phyloP scores from a whole-genome alignment of 257 asterid genomes.

The Forsythia suspensa region DNA sequence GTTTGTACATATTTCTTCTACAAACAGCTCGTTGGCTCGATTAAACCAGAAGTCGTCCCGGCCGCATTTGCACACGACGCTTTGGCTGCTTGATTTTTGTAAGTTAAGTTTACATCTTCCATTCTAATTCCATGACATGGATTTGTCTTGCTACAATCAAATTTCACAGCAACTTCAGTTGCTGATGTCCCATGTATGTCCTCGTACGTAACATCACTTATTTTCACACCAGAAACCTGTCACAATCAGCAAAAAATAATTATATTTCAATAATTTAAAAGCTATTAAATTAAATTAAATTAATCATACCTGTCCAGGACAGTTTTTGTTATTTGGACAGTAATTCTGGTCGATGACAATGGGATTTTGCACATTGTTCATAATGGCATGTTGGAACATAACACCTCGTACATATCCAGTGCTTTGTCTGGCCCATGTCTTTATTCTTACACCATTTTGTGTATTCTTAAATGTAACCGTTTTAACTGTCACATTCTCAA shows the following conservation, averaged over 20 bases:
- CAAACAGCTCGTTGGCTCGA: constrained; percentile 51
- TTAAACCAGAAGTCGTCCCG: constrained; percentile 41
- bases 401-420: constrained; percentile 48
- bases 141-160: constrained; percentile 53
- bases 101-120: constrained; percentile 39
- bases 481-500: constrained; percentile 54
- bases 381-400: constrained; percentile 44
- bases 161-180: constrained; percentile 55
- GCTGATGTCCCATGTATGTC: constrained; percentile 63
- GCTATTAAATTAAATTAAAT: no score
- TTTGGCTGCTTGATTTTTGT: constrained; percentile 28
- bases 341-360: constrained; percentile 68
- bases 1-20: no score
- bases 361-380: constrained; percentile 61
- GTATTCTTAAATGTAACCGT: constrained; percentile 38
- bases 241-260: not conserved
- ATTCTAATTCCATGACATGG: constrained; percentile 52
- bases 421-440: constrained; percentile 66
- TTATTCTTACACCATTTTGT: constrained; percentile 57
- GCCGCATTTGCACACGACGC: constrained; percentile 49
- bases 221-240: constrained; percentile 57
- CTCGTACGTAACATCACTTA: constrained; percentile 48
- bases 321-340: constrained; percentile 43
- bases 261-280: no score
- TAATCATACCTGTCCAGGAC: constrained; percentile 50